phyloP scores from a whole-genome alignment of 768 basidiomycete species.

The Lactarius akahatsu region DNA sequence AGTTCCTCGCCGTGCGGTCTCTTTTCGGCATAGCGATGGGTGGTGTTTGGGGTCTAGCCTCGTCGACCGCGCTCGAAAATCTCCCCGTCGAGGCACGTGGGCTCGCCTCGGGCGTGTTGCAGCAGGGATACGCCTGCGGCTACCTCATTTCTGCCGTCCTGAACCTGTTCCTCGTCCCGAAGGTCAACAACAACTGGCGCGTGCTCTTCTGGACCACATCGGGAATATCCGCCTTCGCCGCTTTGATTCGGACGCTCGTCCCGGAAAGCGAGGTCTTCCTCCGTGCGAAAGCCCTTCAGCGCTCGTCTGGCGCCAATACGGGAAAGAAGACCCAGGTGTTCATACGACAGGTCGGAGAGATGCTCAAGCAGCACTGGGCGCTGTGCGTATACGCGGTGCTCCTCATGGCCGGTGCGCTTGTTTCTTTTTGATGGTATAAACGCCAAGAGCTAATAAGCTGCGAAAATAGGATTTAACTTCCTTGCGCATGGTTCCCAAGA shows the following conservation, averaged over 20 bases:
- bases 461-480: conserved; percentile 47
- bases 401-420: conserved; percentile 60
- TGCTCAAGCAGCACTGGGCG: conserved; percentile 82
- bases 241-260: conserved; percentile 57
- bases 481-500: conserved; percentile 51
- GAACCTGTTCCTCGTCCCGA: conserved; percentile 62
- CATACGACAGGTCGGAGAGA: conserved; percentile 64
- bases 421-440: not conserved
- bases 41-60: conserved; percentile 83
- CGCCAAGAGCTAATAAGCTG: conserved; percentile 8
- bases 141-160: conserved; percentile 83
- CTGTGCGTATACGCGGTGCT: conserved; percentile 81
- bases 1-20: conserved; percentile 80
- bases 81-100: conserved; percentile 86
- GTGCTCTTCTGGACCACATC: conserved; percentile 78
- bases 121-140: conserved; percentile 87
- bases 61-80: conserved; percentile 84
- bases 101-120: conserved; percentile 77
- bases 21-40: conserved; percentile 90
- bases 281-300: conserved; percentile 57
- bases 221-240: conserved; percentile 69
- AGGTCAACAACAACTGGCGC: conserved; percentile 53
- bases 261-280: conserved; percentile 82
- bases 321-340: conserved; percentile 66
- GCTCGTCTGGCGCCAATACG: conserved; percentile 39